A percentile compares a stretch with the other conserved stretches of the same genome.
Conservation (phyloP, 1,139 yeast genomes). For the Lodderomyces parapsilosis region DNA sequence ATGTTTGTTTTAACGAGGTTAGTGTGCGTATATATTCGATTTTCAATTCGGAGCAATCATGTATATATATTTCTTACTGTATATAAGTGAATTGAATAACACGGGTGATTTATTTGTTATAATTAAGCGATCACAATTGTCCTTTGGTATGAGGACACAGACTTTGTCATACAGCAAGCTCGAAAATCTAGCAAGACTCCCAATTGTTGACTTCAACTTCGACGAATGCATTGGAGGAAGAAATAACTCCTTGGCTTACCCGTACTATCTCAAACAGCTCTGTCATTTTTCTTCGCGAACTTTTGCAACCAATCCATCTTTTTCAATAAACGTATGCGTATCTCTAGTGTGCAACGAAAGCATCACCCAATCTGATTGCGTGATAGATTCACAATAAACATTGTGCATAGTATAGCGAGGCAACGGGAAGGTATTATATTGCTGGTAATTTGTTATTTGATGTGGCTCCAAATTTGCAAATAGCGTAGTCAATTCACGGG, state of each 20-base stretch:
- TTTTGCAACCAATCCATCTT: neutral
- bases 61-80: neutral
- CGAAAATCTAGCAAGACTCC: too few relatives aligned
- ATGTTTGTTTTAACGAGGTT: neutral
- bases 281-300: neutral
- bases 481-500: slow-evolving; percentile 5
- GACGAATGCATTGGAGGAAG: too few relatives aligned
- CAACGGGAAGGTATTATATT: neutral
- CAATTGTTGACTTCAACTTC: too few relatives aligned
- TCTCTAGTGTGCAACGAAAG: slow-evolving; percentile 8
- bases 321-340: slow-evolving; percentile 8
- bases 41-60: slow-evolving; percentile 1
- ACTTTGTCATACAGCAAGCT: too few relatives aligned
- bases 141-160: too few relatives aligned
- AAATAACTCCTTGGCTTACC: too few relatives aligned
- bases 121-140: too few relatives aligned
- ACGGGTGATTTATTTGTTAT: neutral
- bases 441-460: neutral
- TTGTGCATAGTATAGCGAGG: slow-evolving; percentile 6
- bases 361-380: slow-evolving; percentile 6
- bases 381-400: slow-evolving; percentile 1
- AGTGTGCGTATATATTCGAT: slow-evolving; percentile 3
- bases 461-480: slow-evolving; percentile 4
- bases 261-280: too few relatives aligned
- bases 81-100: slow-evolving; percentile 1